These are phyloP conservation scores for Verbascum thapsus DNA, from an alignment of 257 asterid genomes.

Conservation along the genomic window DNA sequence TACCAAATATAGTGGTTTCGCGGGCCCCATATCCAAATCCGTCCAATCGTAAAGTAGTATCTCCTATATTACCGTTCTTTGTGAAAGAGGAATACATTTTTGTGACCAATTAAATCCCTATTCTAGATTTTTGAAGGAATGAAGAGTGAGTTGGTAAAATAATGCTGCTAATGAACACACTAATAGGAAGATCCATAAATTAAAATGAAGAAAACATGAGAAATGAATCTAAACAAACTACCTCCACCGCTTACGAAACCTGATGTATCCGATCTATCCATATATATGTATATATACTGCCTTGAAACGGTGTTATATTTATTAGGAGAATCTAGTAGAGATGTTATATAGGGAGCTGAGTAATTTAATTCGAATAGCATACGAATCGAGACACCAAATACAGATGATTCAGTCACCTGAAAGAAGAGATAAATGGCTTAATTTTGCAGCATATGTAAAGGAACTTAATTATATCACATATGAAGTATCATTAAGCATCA, in stretches of 20 bases:
- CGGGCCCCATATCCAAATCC: conserved; percentile 72
- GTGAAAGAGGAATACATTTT: conserved; percentile 43
- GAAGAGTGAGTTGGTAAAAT: conserved; percentile 27
- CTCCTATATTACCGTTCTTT: conserved; percentile 47
- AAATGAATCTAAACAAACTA: conserved; percentile 39
- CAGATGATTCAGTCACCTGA: conserved; percentile 46
- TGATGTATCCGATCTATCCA: conserved; percentile 90
- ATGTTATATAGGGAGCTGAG: conserved; percentile 13
- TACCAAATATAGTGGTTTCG: conserved; percentile 39
- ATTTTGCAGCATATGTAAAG: conserved; percentile 2
- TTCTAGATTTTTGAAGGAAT: conserved; percentile 24
- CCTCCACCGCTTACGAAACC: conserved; percentile 93
- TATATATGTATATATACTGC: conserved; percentile 43
- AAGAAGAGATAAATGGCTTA: conserved; percentile 25
- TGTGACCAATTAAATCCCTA: conserved; percentile 38
- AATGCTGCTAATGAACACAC: conserved; percentile 27
- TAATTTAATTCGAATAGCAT: conserved; percentile 26
- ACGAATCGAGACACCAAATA: conserved; percentile 25
- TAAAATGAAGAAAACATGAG: conserved; percentile 52
- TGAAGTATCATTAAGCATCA: neutral
- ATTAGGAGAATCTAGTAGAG: conserved; percentile 25
- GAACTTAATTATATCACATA: neutral
- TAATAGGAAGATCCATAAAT: conserved; percentile 40
- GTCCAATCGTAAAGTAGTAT: conserved; percentile 74
- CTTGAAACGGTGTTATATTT: conserved; percentile 24